These are phyloP conservation scores for Globisporangium takayamanum DNA, from an alignment of 352 stramenopile species.

Conservation along the genomic window DNA sequence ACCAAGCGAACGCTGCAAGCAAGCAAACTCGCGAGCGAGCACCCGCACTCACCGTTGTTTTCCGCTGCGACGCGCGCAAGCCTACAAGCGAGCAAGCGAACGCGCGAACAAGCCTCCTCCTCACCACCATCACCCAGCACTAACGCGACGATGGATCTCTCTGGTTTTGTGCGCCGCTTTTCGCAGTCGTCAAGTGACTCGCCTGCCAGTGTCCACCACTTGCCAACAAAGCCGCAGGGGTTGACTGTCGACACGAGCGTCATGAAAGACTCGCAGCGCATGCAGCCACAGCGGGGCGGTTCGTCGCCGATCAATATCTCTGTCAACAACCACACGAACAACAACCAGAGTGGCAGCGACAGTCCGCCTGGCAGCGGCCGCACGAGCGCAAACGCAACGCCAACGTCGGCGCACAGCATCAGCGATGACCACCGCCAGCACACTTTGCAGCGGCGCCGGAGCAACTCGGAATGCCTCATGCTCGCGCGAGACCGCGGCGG, in stretches of 20 bases:
- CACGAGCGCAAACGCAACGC: constrained; percentile 19
- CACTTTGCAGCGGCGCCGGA: constrained; percentile 47
- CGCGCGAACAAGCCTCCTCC: background rate
- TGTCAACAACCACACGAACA: constrained; percentile 7
- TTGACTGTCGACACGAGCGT: constrained; percentile 50
- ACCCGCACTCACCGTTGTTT: background rate
- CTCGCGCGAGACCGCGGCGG: constrained; percentile 51
- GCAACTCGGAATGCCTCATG: constrained; percentile 77
- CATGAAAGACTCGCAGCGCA: constrained; percentile 18
- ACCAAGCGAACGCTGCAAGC: constrained; percentile 2
- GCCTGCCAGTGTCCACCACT: constrained; percentile 8
- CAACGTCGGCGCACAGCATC: constrained; percentile 22
- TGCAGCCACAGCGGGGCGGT: constrained; percentile 18
- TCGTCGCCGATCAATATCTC: constrained; percentile 3
- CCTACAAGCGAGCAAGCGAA: background rate
- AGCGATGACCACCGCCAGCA: constrained; percentile 19
- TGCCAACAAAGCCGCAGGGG: constrained; percentile 17
- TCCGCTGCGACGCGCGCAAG: background rate
- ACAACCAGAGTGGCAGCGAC: background rate
- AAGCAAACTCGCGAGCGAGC: background rate
- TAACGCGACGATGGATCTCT: constrained; percentile 25
- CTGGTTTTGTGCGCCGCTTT: constrained; percentile 30
- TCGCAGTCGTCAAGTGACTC: constrained; percentile 18
- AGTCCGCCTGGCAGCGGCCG: constrained; percentile 10
- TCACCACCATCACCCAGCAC: background rate